These are phyloP conservation scores for Potentilla sterilis DNA, from an alignment of 306 rosid genomes.

Conservation along the genomic window DNA sequence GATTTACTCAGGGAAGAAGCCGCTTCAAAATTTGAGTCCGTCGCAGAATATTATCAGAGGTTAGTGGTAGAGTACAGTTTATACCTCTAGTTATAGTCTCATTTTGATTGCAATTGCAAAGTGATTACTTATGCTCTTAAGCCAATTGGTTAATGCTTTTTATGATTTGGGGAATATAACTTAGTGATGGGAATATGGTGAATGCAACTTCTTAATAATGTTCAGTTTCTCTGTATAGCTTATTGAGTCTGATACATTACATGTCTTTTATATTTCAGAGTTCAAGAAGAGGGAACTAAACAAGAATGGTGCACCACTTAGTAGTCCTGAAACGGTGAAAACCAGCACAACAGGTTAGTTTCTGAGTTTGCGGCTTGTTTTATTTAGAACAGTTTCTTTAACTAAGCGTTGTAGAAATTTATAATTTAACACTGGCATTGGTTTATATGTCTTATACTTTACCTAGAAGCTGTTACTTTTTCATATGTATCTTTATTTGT, in stretches of 20 bases:
- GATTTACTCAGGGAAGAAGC: constrained; percentile 18
- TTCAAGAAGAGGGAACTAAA: constrained; percentile 74
- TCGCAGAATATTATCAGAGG: constrained; percentile 79
- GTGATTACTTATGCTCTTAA: not conserved
- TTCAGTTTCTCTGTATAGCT: not conserved
- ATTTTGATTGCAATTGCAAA: not conserved
- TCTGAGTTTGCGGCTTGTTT: not conserved
- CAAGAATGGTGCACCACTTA: constrained; percentile 56
- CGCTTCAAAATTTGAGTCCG: constrained; percentile 53
- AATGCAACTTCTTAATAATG: not conserved
- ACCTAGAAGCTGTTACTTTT: not conserved
- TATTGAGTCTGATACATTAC: not conserved
- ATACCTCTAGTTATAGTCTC: not conserved
- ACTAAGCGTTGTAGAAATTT: not conserved
- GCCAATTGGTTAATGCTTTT: not conserved
- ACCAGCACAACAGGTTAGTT: constrained; percentile 51
- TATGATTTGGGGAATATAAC: not conserved
- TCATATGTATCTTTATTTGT: not conserved
- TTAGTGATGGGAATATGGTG: not conserved
- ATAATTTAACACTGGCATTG: not conserved
- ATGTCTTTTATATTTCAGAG: constrained; percentile 47
- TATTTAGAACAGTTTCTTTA: not conserved
- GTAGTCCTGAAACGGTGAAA: constrained; percentile 49
- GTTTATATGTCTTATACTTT: not conserved
- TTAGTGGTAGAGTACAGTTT: not conserved